Base-by-base conservation (phyloP, 352 stramenopile genomes). In the Thraustochytrium aureum region DNA sequence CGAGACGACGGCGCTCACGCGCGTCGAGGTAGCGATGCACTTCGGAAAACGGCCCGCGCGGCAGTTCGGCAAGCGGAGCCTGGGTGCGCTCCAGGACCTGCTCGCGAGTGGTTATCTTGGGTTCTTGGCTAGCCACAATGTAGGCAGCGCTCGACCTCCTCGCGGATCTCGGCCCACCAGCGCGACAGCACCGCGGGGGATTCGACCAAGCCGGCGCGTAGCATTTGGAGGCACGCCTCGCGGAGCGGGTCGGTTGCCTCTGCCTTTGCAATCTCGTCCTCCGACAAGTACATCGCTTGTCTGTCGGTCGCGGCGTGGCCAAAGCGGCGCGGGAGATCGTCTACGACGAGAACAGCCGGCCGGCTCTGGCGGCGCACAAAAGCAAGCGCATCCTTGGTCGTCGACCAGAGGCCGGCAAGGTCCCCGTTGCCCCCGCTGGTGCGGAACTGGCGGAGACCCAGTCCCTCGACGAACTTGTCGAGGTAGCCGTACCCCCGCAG, bases 221-320 rank as follows among this genome's bases (percentile, higher is more conserved):
- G 39, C 17, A 72, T 52, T 20, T 83, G 45, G 20, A 4, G 26
- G 60, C 65, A 83, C 14, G 75, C 39, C 6, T 72, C 59, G 5
- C 41, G 47, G 26, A 86, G 62, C 22, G 83, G 83, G 32, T 86
- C 65, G 12, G 50, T 10, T 2, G 26, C 45, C 2, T 30, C n/a
- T 20, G 37, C 22, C 2, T 7, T 35, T 41, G 84, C 59, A 35
- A 87, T 87, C 72, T 86, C 85, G 12, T 52, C 14, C 26, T 72
- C 37, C 1, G 26, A 32, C 5, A 92, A 74, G 85, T 93, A 93
- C 5, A 87, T 87, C 81, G 75, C 61, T 56, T 93, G 89, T 22
- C 88, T 74, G 84, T 93, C 88, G 0, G 88, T 92, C 14, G 89
- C 88, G 10, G 89, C 89, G 81, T 93, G 89, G 41, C 89, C 89